phyloP scores from a whole-genome alignment of 495 filamentous ascomycete species.

The Podospora australis region DNA sequence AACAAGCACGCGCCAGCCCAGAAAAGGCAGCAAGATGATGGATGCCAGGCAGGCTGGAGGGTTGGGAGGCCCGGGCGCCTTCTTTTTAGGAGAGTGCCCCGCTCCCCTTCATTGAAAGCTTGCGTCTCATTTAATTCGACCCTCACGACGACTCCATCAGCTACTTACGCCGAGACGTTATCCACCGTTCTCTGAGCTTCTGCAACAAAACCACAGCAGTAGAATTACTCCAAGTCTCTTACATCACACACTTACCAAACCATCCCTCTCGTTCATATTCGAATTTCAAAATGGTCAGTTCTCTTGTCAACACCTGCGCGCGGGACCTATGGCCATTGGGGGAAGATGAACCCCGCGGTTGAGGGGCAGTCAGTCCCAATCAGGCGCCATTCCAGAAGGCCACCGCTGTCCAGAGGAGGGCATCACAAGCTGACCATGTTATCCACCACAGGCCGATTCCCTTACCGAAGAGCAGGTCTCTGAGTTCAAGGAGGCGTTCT shows the following conservation, averaged over 20 bases:
- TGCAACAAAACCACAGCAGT: slow-evolving; percentile 5
- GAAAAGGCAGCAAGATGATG: slow-evolving; percentile 10
- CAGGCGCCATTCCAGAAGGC: slow-evolving; percentile 1
- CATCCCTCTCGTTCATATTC: not conserved
- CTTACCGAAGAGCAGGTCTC: slow-evolving; percentile 99
- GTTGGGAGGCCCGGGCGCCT: slow-evolving; percentile 4
- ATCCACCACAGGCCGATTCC: slow-evolving; percentile 64
- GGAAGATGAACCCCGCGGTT: slow-evolving; percentile 20
- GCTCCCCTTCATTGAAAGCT: slow-evolving; percentile 18
- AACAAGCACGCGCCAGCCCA: slow-evolving; percentile 1
- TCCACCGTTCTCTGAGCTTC: not conserved
- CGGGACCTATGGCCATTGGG: not conserved
- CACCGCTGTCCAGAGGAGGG: not conserved
- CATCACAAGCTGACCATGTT: slow-evolving; percentile 18
- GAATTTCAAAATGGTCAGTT: slow-evolving; percentile 13
- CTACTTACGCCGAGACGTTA: slow-evolving; percentile 5
- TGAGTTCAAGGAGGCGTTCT: slow-evolving; percentile 99
- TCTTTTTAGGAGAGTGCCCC: slow-evolving; percentile 13
- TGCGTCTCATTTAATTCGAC: slow-evolving; percentile 15
- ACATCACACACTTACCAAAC: not conserved
- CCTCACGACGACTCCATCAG: slow-evolving; percentile 12
- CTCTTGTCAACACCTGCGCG: not conserved
- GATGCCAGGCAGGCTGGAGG: not conserved
- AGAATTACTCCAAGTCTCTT: not conserved
- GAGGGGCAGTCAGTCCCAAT: slow-evolving; percentile 15